Evolutionary conservation across 2,329 filamentous ascomycete species (phyloP), one percentile per base, ranked within the genome.

Genomic region (Venturia pyrina): DNA sequence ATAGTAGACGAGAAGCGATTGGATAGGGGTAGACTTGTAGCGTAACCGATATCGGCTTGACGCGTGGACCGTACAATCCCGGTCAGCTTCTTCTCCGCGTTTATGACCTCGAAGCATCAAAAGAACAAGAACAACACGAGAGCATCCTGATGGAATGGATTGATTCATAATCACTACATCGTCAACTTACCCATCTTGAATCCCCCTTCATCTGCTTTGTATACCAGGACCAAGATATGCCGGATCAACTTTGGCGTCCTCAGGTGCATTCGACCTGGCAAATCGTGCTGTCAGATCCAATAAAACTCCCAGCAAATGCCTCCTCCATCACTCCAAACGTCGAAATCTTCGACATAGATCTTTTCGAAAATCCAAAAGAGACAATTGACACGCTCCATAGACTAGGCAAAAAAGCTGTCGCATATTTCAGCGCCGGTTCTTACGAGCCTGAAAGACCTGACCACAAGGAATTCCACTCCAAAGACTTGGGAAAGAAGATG

Each of bases 401-500:
- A 4, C 70, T 79, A 34, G 82, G 81, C 15, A 83, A 83, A 71
- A 85, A 83, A 68, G 83, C 90, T 64, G 86, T 91, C 66, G 91
- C 89, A 78, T 91, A 91, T 76, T 91, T 91, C 77, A 88, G 85
- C 63, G 87, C 87, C 0, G 89, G 89, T 0, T 87, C 84, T 8
- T 89, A 83, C 70, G 89, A 91, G 74, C 73, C 85, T 63, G 85
- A 82, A 77, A 81, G 88, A 2, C 75, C 80, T 0, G 89, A 91
- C 72, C 79, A 80, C n/a, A 72, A 71, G 41, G 70, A 82, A 5
- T 90, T 90, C 71, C 71, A 76, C 8, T 68, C 78, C 0, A 73
- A 75, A 0, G 88, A 90, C 69, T 72, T 86, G 56, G 88, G 88
- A n/a, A 79, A 80, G 3, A 74, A 75, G 8, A 76, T 91, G 7